Evolutionary conservation across 2,329 filamentous ascomycete genomes (phyloP).

Genomic region (Rasamsonia emersonii): DNA sequence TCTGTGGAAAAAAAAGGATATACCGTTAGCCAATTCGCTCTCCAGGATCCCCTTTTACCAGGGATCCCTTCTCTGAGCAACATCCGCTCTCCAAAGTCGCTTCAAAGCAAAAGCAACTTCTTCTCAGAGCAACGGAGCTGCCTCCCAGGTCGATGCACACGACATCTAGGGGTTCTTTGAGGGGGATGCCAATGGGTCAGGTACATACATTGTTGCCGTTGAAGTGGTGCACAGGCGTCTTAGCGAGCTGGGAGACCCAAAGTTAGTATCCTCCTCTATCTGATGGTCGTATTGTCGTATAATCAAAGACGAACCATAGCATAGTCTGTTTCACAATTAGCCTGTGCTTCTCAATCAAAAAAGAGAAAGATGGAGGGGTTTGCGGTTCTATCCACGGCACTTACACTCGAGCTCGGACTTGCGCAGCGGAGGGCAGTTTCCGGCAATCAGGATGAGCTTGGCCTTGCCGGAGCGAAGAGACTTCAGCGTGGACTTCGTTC

Average conservation of each 20-base stretch:
- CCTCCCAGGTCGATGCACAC: slow-evolving; percentile 9
- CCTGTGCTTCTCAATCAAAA: slow-evolving; percentile 4
- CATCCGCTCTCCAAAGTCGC: slow-evolving; percentile 18
- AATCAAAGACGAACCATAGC: slow-evolving; percentile 7
- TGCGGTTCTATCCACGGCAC: too few species aligned
- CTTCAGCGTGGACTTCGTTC: slow-evolving; percentile 88
- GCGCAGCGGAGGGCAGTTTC: slow-evolving; percentile 94
- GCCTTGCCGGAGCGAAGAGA: slow-evolving; percentile 89
- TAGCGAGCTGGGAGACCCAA: slow-evolving; percentile 86
- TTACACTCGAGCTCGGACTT: slow-evolving; percentile 91
- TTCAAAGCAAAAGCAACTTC: slow-evolving; percentile 15
- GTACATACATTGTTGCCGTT: slow-evolving; percentile 93
- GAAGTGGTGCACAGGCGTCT: slow-evolving; percentile 97
- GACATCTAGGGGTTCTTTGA: too few species aligned
- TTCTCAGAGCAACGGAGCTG: slow-evolving; percentile 12
- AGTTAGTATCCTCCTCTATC: slow-evolving; percentile 51
- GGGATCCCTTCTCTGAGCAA: slow-evolving; percentile 11
- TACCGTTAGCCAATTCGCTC: slow-evolving; percentile 27
- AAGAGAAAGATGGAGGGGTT: slow-evolving; percentile 19
- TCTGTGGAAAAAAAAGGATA: slow-evolving; percentile 58
- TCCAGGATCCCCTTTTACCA: slow-evolving; percentile 9
- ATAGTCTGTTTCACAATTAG: slow-evolving; percentile 5
- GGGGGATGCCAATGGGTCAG: slow-evolving; percentile 5
- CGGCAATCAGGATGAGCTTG: slow-evolving; percentile 92
- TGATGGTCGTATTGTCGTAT: background rate